Base-by-base conservation (phyloP, 1,284 basidiomycete genomes). In the Ustilago esculenta region DNA sequence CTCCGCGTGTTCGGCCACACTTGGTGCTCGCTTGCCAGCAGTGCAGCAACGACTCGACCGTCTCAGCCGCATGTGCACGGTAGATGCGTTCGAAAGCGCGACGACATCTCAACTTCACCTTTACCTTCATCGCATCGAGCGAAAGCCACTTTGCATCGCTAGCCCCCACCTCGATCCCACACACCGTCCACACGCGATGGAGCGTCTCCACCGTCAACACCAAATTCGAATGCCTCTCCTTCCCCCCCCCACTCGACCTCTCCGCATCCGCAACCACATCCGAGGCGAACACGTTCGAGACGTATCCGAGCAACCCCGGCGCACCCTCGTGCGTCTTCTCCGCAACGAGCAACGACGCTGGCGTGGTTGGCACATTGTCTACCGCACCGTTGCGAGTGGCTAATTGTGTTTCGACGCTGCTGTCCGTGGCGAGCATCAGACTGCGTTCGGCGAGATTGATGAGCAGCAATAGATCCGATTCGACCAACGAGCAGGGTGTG, bases 1-100 rank as follows among this genome's bases (percentile, higher is more conserved):
- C 41, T 11, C 55, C 30, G 10, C 29, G 34, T 15, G 44, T 8
- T 12, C 34, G 43, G 37, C 47, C 42, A 3, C 47, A 23, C n/a
- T 52, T 41, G 25, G 54, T 49, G 18, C 58, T 54, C 4, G 48
- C 5, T 42, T 59, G 86, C 92, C 92, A 94, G 76, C 89, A 90
- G 47, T 90, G 88, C 17, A 94, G 84, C 25, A 94, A 84, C 0
- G 88, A 88, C 76, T 94, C 91, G 41, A 97, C 85, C 3, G 95
- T 89, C 74, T 93, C 92, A 2, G 86, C 84, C 0, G 92, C 87
- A 65, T 92, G 88, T 0, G 87, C 86, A 27, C 90, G 89, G 84
- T 95, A 95, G 15, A 97, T 84, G 73, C 91, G 89, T 75, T 96
- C 94, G 32, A 98, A 58, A 7, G 61, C 49, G 23, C 72, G 63